A percentile compares a stretch with the other conserved stretches of the same genome.
Evolutionary conservation across 2,329 filamentous ascomycete genomes (phyloP).

Genomic region (Pleomassaria siparia): DNA sequence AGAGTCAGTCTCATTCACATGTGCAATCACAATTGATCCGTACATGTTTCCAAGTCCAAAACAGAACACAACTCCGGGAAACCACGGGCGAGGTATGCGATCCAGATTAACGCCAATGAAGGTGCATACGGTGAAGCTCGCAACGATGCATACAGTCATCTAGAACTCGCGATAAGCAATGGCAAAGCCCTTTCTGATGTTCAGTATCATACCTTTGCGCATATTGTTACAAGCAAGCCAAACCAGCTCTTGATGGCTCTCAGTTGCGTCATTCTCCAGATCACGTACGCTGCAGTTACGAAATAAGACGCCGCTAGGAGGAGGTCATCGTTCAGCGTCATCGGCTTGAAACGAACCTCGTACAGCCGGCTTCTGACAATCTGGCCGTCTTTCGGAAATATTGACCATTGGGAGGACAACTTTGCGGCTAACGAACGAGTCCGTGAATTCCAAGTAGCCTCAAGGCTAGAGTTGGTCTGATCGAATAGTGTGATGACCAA

Average conservation of each 20-base stretch:
- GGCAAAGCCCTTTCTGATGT: neutral
- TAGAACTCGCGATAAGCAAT: constrained; percentile 21
- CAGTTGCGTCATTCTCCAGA: constrained; percentile 67
- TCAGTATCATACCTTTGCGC: constrained; percentile 56
- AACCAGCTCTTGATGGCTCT: constrained; percentile 74
- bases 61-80: constrained; percentile 74
- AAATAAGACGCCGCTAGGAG: constrained; percentile 67
- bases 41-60: constrained; percentile 76
- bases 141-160: constrained; percentile 71
- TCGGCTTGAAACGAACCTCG: constrained; percentile 76
- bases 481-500: constrained; percentile 77
- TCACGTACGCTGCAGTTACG: constrained; percentile 65
- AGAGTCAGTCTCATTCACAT: constrained; percentile 13
- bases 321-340: constrained; percentile 66
- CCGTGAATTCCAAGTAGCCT: constrained; percentile 65
- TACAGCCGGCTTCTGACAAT: constrained; percentile 64
- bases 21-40: constrained; percentile 4
- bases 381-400: constrained; percentile 63
- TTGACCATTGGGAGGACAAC: constrained; percentile 59
- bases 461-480: constrained; percentile 64
- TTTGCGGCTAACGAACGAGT: constrained; percentile 56
- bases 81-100: constrained; percentile 71
- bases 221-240: constrained; percentile 70
- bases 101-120: constrained; percentile 74
- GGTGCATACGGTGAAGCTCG: constrained; percentile 78